Conservation (phyloP, 306 rosid species). For the Alnus glutinosa region DNA sequence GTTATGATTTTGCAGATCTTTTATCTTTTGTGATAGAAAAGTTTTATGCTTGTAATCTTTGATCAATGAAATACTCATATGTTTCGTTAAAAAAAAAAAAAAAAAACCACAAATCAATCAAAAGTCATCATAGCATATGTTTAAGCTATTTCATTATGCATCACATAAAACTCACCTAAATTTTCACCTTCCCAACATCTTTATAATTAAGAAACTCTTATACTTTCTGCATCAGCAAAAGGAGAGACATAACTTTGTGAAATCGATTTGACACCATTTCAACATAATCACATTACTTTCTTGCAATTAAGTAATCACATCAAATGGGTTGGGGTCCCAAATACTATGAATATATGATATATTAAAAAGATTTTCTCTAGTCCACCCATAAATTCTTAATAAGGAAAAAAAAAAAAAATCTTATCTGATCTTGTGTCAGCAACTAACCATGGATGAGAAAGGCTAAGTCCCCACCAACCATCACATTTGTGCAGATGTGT, state of each 20-base stretch:
- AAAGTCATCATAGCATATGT: not conserved
- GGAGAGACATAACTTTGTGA: not conserved
- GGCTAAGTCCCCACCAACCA: not conserved
- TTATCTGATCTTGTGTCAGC: not conserved
- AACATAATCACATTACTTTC: not conserved
- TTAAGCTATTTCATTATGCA: not conserved
- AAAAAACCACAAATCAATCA: not conserved
- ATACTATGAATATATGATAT: not conserved
- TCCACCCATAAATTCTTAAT: not conserved
- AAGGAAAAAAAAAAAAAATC: not conserved
- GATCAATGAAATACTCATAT: no score
- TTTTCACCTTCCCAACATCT: not conserved
- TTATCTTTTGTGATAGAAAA: no score
- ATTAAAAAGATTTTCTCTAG: not conserved
- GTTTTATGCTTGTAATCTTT: no score
- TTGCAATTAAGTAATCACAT: not conserved
- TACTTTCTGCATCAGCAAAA: not conserved
- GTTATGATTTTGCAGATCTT: no score
- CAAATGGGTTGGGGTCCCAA: not conserved
- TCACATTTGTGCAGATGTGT: not conserved
- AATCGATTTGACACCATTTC: constrained; percentile 14
- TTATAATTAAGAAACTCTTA: not conserved
- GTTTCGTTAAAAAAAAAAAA: no score
- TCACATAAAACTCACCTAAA: not conserved
- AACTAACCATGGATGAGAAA: not conserved